Evolutionary conservation across 148 eudicot species (phyloP), one percentile per base, ranked within the genome.

Genomic region (Amaranthus palmeri): DNA sequence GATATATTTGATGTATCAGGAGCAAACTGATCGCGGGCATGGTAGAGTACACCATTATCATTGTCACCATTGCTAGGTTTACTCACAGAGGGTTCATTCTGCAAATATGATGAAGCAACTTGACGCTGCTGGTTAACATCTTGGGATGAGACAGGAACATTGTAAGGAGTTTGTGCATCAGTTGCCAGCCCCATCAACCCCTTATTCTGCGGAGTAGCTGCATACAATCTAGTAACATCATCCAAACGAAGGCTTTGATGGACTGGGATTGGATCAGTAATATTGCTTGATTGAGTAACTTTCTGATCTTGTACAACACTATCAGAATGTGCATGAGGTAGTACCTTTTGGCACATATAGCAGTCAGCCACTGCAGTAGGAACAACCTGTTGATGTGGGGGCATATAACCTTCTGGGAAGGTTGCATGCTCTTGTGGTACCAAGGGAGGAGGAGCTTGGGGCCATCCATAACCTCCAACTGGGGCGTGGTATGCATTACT

Each of bases 241-340:
- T 85, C 97, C 71, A 81, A 10, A 67, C 45, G 83, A 64, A 87
- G 86, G 81, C 96, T 87, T 8, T 80, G 87, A 81, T 86, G 83
- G 63, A 70, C 70, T 11, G 88, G 57, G 70, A 74, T 85, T 47
- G 74, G 43, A 72, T 89, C 96, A 72, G 88, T 57, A 4, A 53
- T 36, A 49, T 82, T 70, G 73, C 72, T 70, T 47, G 80, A 44
- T 72, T 85, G 77, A 74, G 76, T 73, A 61, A 79, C 86, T 78
- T 79, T 89, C 69, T 76, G 86, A 46, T 87, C 90, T 65, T 86
- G 91, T 47, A 86, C 88, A 4, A 89, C 61, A 25, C 87, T 71
- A 74, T 93, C 98, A 7, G 98, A 93, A 83, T 93, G 97, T 56
- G 93, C 96, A 82, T 93, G 98, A 54, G 98, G 97, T 74, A 91